Base-by-base conservation (phyloP, 2,329 filamentous ascomycete genomes). In the Bimuria novae-zelandiae region DNA sequence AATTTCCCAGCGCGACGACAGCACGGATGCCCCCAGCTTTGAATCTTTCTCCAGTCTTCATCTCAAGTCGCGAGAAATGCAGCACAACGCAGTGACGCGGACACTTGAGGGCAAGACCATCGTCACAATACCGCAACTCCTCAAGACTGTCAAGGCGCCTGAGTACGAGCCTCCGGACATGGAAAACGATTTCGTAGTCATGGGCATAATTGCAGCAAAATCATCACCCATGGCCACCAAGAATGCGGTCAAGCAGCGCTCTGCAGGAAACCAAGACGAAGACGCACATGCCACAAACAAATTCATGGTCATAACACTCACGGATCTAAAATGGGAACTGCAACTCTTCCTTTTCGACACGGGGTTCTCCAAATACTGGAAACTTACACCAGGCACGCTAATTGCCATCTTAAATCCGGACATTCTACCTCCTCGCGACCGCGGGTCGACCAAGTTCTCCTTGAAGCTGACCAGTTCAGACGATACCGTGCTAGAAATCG, bases 311-410 rank as follows among this genome's bases (percentile, higher is more conserved):
- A 79, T 99, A 56, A 90, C 85, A 1, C 80, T 99, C 2, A 91
- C 90, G 0, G 93, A 99, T 72, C 79, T 99, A 10, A 88, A 91
- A 64, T 96, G 87, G 85, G 91, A 96, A 63, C 74, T 99, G 11
- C 92, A 97, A 59, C 82, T 97, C 36, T 97, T 92, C 64, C 83
- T 99, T 12, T 99, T 99, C 75, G 89, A 90, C 64, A 86, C 88
- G 0, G 95, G 91, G 6, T 97, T 97, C 65, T 88, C 90, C 14
- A 86, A 89, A 49, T 99, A 94, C 77, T 97, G 93, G 88, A 96
- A 96, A 69, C 79, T 97, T n/a, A 87, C 87, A 0, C 84, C 90
- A 1, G 94, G 94, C n/a, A 97, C 92, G 0, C 83, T 97, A 1
- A 80, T 99, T 51, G 94, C 93, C 4, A 89, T 99, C 22, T 80